phyloP scores from a whole-genome alignment of 2,329 filamentous ascomycete genomes.

The Neofusicoccum laricinum region DNA sequence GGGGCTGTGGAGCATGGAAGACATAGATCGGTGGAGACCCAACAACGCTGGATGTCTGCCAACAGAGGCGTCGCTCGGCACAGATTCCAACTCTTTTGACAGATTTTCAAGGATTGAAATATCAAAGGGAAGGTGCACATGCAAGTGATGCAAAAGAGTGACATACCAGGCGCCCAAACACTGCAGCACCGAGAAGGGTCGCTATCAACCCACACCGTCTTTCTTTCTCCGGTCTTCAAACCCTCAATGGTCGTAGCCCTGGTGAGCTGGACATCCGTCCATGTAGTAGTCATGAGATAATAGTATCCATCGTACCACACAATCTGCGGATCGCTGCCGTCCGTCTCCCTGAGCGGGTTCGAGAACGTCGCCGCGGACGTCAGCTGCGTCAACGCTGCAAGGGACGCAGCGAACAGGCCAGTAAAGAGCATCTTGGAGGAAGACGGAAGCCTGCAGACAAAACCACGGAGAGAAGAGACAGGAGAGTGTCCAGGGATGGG shows the following conservation, averaged over 20 bases:
- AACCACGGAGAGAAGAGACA: not conserved
- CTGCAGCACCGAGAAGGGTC: slow-evolving; percentile 51
- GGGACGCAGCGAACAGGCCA: not conserved
- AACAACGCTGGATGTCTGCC: no score
- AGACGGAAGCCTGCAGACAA: no score
- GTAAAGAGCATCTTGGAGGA: not conserved
- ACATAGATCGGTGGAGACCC: no score
- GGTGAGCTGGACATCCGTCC: slow-evolving; percentile 54
- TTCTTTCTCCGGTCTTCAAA: slow-evolving; percentile 53
- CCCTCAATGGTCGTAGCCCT: slow-evolving; percentile 54
- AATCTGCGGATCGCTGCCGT: slow-evolving; percentile 54
- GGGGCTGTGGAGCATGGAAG: no score
- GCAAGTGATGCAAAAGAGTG: not conserved
- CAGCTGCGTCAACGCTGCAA: not conserved
- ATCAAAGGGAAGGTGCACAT: not conserved
- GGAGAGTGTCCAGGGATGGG: not conserved
- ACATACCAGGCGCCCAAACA: slow-evolving; percentile 49
- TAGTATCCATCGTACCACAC: slow-evolving; percentile 54
- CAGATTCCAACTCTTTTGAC: no score
- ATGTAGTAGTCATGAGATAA: slow-evolving; percentile 57
- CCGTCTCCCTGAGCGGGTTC: slow-evolving; percentile 51
- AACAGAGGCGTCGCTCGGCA: no score
- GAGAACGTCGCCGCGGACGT: slow-evolving; percentile 41
- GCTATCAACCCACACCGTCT: slow-evolving; percentile 50
- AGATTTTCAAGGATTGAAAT: no score